Evolutionary conservation across 179 eudicot genomes (phyloP).

Genomic region (Sideroxylon spinosum): DNA sequence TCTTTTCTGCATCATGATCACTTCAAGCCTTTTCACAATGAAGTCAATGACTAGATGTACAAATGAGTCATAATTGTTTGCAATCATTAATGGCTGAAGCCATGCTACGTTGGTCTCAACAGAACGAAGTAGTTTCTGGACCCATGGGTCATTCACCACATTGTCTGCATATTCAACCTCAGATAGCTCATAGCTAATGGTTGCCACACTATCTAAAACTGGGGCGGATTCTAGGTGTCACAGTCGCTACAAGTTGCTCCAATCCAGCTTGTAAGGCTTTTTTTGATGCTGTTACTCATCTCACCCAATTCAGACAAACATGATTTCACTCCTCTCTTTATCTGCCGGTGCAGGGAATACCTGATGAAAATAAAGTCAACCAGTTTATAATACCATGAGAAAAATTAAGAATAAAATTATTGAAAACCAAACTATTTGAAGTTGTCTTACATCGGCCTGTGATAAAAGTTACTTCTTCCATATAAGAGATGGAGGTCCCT

Average conservation of each 20-base stretch:
- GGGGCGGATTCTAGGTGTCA: constrained; percentile 85
- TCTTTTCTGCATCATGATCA: constrained; percentile 93
- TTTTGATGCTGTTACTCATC: constrained; percentile 69
- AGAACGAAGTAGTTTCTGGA: constrained; percentile 83
- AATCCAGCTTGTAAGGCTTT: constrained; percentile 65
- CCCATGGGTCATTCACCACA: constrained; percentile 97
- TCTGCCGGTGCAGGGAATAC: constrained; percentile 80
- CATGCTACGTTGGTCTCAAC: constrained; percentile 78
- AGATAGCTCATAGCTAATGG: constrained; percentile 83
- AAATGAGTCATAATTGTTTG: constrained; percentile 76
- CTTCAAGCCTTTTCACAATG: constrained; percentile 88
- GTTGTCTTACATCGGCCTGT: too few relatives aligned
- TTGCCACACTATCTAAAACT: constrained; percentile 70
- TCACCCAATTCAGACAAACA: constrained; percentile 77
- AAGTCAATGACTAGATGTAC: constrained; percentile 81
- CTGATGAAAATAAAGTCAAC: constrained; percentile 24
- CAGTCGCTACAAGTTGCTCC: constrained; percentile 78
- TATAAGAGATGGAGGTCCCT: too few relatives aligned
- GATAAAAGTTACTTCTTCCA: too few relatives aligned
- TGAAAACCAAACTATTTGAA: background rate
- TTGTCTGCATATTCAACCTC: constrained; percentile 93
- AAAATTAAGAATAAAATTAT: background rate
- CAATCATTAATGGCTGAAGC: constrained; percentile 90
- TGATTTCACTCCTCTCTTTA: constrained; percentile 75
- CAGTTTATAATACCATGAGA: background rate